Percentiles rank a stretch among this genome's conserved stretches.
Conservation (phyloP, 768 basidiomycete species). For the Phaeolepiota aurea region DNA sequence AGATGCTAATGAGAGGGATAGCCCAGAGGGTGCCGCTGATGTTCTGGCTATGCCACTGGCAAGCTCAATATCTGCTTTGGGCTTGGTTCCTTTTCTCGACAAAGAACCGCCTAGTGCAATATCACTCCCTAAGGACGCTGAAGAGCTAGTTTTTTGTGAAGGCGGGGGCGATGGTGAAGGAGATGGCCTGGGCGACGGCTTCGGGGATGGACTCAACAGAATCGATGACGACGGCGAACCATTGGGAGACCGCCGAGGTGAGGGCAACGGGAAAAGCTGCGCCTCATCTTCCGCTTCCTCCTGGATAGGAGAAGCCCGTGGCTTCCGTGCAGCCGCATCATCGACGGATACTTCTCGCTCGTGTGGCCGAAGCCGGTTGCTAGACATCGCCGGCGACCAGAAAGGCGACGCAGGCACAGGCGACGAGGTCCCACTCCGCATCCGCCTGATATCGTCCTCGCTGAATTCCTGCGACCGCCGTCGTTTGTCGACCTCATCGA, state of each 20-base stretch:
- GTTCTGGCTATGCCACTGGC: too few relatives aligned
- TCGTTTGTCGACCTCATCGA: constrained; percentile 60
- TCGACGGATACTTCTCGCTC: constrained; percentile 8
- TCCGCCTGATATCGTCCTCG: constrained; percentile 7
- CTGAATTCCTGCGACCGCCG: constrained; percentile 34
- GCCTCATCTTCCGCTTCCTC: constrained; percentile 56
- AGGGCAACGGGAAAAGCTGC: constrained; percentile 51
- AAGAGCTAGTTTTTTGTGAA: constrained; percentile 19
- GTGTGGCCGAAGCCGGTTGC: constrained; percentile 6
- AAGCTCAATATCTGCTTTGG: too few relatives aligned
- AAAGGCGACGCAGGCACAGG: constrained; percentile 5
- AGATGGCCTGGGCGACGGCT: constrained; percentile 9
- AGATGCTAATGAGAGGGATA: too few relatives aligned
- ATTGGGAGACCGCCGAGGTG: constrained; percentile 46
- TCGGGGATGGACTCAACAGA: constrained; percentile 8
- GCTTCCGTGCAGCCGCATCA: constrained; percentile 5
- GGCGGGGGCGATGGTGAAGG: constrained; percentile 9
- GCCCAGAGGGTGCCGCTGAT: too few relatives aligned
- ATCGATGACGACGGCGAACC: constrained; percentile 21
- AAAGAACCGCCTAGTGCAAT: constrained; percentile 3
- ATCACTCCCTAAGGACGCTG: constrained; percentile 16
- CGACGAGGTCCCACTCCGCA: too few relatives aligned
- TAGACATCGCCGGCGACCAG: constrained; percentile 6
- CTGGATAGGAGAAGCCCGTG: constrained; percentile 30
- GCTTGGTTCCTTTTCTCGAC: too few relatives aligned